Percentiles rank a stretch among this genome's conserved stretches.
phyloP scores from a whole-genome alignment of 2,329 filamentous ascomycete species.

The Xylariaceae sp. region DNA sequence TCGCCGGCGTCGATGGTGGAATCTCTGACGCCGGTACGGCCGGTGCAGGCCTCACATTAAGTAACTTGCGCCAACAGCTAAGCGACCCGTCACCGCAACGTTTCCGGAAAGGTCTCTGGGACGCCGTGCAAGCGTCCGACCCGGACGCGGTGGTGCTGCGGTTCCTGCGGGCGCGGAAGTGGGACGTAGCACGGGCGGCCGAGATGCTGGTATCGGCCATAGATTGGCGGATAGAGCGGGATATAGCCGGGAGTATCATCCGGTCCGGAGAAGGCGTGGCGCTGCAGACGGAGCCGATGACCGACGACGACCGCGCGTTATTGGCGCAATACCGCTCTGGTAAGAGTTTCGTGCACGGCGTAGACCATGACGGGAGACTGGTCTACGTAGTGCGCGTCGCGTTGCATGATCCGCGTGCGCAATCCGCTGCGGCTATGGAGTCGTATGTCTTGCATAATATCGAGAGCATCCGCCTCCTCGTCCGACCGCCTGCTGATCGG shows the following conservation, averaged over 20 bases:
- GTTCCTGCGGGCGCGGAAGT: constrained; percentile 19
- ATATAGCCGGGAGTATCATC: constrained; percentile 8
- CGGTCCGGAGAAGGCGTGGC: constrained; percentile 7
- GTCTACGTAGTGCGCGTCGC: constrained; percentile 12
- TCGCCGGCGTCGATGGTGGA: not conserved
- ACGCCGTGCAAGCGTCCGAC: constrained; percentile 9
- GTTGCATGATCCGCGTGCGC: constrained; percentile 12
- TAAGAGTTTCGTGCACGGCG: constrained; percentile 14
- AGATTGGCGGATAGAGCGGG: constrained; percentile 11
- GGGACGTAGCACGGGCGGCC: constrained; percentile 12
- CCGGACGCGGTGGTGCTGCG: constrained; percentile 15
- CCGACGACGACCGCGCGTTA: constrained; percentile 14
- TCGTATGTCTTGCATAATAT: constrained; percentile 16
- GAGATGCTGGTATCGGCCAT: constrained; percentile 17
- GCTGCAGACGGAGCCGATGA: constrained; percentile 3
- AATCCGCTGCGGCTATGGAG: constrained; percentile 13
- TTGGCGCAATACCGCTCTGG: constrained; percentile 17
- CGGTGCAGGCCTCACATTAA: not conserved
- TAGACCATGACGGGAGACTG: constrained; percentile 7
- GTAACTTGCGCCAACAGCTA: not conserved
- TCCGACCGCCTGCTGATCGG: constrained; percentile 3
- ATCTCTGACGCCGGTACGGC: not conserved
- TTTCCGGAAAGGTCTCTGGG: constrained; percentile 14
- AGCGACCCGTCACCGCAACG: not conserved
- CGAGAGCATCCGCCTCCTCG: constrained; percentile 8